Conservation (phyloP, 2,329 filamentous ascomycete species). For the Microcyclosporella mali region DNA sequence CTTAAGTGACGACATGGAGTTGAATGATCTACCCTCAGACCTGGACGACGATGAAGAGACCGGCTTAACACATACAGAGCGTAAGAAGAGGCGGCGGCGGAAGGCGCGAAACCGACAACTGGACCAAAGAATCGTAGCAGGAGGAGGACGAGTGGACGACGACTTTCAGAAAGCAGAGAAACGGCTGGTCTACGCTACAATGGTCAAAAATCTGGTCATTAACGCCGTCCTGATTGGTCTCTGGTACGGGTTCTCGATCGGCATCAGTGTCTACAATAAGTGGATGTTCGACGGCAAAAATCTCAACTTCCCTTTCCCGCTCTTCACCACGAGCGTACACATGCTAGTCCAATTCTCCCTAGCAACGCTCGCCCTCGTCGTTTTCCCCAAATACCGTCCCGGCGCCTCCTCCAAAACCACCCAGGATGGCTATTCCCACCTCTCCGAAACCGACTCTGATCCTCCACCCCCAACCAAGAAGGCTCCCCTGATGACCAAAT, state of each 20-base stretch:
- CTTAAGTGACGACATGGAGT: slow-evolving; percentile 13
- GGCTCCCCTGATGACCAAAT: slow-evolving; percentile 69
- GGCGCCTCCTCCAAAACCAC: slow-evolving; percentile 16
- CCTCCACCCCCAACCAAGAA: slow-evolving; percentile 19
- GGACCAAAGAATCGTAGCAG: slow-evolving; percentile 62
- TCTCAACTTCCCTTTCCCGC: slow-evolving; percentile 85
- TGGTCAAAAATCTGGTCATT: slow-evolving; percentile 62
- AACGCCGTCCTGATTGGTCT: slow-evolving; percentile 77
- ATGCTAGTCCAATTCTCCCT: slow-evolving; percentile 92
- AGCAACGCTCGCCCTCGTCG: slow-evolving; percentile 68
- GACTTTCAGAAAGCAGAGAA: slow-evolving; percentile 60
- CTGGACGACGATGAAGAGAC: slow-evolving; percentile 70
- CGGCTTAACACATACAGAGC: slow-evolving; percentile 67
- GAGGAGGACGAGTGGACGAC: too few relatives aligned
- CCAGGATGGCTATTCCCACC: slow-evolving; percentile 9
- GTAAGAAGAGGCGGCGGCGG: slow-evolving; percentile 56
- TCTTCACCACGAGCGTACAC: slow-evolving; percentile 92
- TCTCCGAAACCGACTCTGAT: slow-evolving; percentile 8
- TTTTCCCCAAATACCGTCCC: slow-evolving; percentile 80
- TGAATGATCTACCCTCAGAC: slow-evolving; percentile 16
- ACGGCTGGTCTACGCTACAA: slow-evolving; percentile 60
- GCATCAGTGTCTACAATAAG: slow-evolving; percentile 98
- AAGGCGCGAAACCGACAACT: slow-evolving; percentile 60
- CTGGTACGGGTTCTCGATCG: slow-evolving; percentile 88
- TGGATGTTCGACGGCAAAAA: slow-evolving; percentile 94